Conservation (phyloP, 177 flowering plant genomes). For the Viscum album region DNA sequence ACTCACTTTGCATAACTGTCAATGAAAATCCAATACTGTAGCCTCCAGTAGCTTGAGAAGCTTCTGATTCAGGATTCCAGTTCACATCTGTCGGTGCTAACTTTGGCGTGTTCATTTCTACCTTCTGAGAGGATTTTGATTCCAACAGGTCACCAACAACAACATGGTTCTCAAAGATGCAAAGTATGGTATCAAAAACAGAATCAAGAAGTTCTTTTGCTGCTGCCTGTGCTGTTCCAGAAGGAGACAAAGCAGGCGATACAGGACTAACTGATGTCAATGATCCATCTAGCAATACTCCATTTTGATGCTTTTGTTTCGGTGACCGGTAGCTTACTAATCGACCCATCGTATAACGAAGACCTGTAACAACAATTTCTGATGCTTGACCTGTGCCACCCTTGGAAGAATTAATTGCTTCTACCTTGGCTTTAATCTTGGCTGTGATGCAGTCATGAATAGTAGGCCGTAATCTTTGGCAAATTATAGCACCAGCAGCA, state of each 20-base stretch:
- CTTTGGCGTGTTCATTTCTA: constrained; percentile 58
- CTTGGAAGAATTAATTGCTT: constrained; percentile 36
- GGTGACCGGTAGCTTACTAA: constrained; percentile 48
- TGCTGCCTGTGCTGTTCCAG: constrained; percentile 76
- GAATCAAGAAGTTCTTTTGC: constrained; percentile 78
- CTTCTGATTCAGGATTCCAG: constrained; percentile 75
- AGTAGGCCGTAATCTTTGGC: constrained; percentile 91
- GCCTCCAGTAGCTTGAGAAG: constrained; percentile 82
- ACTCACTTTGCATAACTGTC: constrained; percentile 97
- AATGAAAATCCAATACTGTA: constrained; percentile 83
- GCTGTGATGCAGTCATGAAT: constrained; percentile 79
- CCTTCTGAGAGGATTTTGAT: constrained; percentile 44
- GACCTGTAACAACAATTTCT: constrained; percentile 29
- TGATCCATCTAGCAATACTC: constrained; percentile 43
- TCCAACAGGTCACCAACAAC: constrained; percentile 92
- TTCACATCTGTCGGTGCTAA: constrained; percentile 44
- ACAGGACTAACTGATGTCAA: constrained; percentile 86
- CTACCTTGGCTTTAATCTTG: constrained; percentile 69
- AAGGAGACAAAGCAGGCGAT: constrained; percentile 79
- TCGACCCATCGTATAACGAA: constrained; percentile 47
- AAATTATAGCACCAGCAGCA: constrained; percentile 93
- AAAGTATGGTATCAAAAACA: constrained; percentile 57
- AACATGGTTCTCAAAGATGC: constrained; percentile 93
- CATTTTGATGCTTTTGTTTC: constrained; percentile 72
- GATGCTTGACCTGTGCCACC: constrained; percentile 34